phyloP scores from a whole-genome alignment of 1,284 basidiomycete species.

The Laetiporus sulphureus region DNA sequence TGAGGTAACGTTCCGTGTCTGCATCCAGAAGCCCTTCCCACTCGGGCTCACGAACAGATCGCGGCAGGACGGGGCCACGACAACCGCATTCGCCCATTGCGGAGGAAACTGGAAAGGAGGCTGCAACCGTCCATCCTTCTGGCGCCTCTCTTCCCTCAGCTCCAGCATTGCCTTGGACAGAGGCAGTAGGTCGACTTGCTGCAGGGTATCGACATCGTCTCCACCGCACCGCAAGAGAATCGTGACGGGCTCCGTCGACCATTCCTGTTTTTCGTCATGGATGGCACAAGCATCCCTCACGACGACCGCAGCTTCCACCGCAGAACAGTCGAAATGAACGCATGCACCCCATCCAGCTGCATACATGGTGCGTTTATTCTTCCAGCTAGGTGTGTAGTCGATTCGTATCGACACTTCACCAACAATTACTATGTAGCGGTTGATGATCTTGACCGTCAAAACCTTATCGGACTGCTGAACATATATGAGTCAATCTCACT shows the following conservation, averaged over 20 bases:
- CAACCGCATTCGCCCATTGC: conserved; percentile 16
- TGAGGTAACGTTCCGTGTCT: conserved; percentile 28
- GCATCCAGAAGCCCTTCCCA: conserved; percentile 31
- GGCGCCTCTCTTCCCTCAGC: background rate
- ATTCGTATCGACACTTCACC: conserved; percentile 24
- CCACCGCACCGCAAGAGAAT: conserved; percentile 22
- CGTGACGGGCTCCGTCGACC: conserved; percentile 26
- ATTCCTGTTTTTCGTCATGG: conserved; percentile 15
- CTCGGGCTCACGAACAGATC: conserved; percentile 23
- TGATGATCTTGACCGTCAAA: conserved; percentile 24
- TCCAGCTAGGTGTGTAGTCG: conserved; percentile 22
- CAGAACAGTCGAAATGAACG: conserved; percentile 18
- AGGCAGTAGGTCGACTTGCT: conserved; percentile 27
- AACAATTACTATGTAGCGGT: conserved; percentile 25
- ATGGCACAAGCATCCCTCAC: conserved; percentile 14
- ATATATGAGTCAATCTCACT: background rate
- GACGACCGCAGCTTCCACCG: conserved; percentile 23
- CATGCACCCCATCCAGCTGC: conserved; percentile 9
- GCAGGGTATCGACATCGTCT: conserved; percentile 22
- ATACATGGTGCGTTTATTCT: conserved; percentile 14
- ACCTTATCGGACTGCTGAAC: conserved; percentile 13
- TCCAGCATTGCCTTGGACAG: conserved; percentile 6
- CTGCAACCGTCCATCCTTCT: conserved; percentile 1
- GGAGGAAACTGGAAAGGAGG: conserved; percentile 24
- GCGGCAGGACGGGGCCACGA: conserved; percentile 27